Conservation (phyloP, 2,329 filamentous ascomycete genomes). For the Thelonectria blattea region DNA sequence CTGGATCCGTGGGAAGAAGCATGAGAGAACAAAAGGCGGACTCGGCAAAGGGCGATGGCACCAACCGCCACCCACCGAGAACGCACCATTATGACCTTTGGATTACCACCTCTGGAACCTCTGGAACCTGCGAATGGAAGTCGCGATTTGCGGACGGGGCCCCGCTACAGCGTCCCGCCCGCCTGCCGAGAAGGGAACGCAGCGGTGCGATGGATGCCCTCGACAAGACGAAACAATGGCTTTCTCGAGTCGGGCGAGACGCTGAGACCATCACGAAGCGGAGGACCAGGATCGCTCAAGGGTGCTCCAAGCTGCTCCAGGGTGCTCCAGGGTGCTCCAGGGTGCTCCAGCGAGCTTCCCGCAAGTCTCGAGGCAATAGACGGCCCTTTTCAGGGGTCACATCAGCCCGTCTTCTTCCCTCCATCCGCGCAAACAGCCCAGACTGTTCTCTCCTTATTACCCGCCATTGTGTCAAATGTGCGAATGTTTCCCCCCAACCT, state of each 20-base stretch:
- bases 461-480: background rate
- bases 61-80: background rate
- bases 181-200: background rate
- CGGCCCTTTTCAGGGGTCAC: background rate
- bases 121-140: background rate
- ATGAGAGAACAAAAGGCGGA: background rate
- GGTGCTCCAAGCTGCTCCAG: conserved; percentile 6
- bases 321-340: conserved; percentile 7
- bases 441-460: background rate
- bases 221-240: conserved; percentile 12
- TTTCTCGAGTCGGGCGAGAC: background rate
- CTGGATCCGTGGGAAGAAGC: background rate
- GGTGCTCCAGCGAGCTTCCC: background rate
- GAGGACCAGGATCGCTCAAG: background rate
- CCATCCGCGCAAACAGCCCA: background rate
- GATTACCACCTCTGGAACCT: background rate
- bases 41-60: background rate
- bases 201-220: background rate
- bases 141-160: conserved; percentile 10
- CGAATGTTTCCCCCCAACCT: background rate
- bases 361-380: background rate
- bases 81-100: background rate
- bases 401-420: background rate
- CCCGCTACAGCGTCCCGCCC: conserved; percentile 18
- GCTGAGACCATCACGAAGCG: background rate